Percentiles rank a stretch among this genome's conserved stretches.
These are phyloP conservation scores for Gloeostereum incarnatum DNA, from an alignment of 768 basidiomycete genomes.

Conservation along the genomic window DNA sequence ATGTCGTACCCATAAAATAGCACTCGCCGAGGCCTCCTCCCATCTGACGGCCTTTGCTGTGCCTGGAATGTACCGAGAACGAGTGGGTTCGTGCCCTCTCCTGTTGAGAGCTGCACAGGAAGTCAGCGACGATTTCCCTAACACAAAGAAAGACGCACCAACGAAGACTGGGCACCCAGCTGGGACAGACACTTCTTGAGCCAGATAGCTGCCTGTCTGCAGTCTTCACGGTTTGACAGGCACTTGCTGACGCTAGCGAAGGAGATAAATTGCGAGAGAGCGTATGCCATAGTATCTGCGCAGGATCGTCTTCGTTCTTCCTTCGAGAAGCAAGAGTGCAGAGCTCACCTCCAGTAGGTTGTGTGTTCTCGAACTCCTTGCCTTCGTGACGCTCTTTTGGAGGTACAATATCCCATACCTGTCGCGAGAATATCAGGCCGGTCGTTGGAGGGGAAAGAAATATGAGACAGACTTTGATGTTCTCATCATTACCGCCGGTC, in stretches of 20 bases:
- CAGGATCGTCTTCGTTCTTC: too few relatives aligned
- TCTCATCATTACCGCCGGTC: constrained; percentile 80
- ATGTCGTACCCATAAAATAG: constrained; percentile 75
- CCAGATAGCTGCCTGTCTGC: constrained; percentile 91
- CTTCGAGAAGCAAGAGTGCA: constrained; percentile 1
- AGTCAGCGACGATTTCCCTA: neutral
- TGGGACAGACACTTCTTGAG: constrained; percentile 81
- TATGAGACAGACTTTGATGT: constrained; percentile 56
- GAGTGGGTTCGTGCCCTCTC: constrained; percentile 73
- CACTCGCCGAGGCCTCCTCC: too few relatives aligned
- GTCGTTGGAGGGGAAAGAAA: neutral
- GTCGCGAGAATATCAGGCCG: neutral
- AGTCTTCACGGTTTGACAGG: constrained; percentile 67
- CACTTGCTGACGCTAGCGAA: constrained; percentile 79
- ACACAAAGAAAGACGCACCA: constrained; percentile 37
- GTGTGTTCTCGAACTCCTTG: constrained; percentile 6
- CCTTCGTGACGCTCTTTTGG: constrained; percentile 15
- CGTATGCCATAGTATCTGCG: constrained; percentile 66
- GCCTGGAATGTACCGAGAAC: constrained; percentile 80
- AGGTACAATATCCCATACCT: constrained; percentile 50
- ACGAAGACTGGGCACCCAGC: constrained; percentile 73
- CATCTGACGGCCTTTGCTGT: constrained; percentile 43
- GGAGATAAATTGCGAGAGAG: constrained; percentile 77
- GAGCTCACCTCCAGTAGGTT: constrained; percentile 1
- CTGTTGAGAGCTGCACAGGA: constrained; percentile 55